A percentile compares a stretch with the other conserved stretches of the same genome.
These are phyloP conservation scores for Helotiales sp. DNA, from an alignment of 2,329 filamentous ascomycete genomes.

Conservation along the genomic window DNA sequence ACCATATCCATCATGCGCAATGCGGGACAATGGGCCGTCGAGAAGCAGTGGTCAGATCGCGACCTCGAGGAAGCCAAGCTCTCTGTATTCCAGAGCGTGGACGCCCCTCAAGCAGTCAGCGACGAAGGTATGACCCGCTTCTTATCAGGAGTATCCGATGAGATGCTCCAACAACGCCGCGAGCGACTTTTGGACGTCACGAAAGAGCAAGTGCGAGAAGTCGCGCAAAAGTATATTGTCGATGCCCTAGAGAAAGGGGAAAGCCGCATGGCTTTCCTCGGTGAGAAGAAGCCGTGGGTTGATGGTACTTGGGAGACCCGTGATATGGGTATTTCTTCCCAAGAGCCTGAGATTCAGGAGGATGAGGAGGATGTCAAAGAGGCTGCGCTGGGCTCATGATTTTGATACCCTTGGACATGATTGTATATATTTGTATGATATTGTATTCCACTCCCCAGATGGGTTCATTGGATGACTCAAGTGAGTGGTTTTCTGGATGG, in stretches of 20 bases:
- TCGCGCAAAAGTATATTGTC: slow-evolving; percentile 82
- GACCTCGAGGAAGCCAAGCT: slow-evolving; percentile 97
- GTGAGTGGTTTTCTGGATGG: slow-evolving; percentile 15
- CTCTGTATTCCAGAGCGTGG: slow-evolving; percentile 87
- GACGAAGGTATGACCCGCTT: slow-evolving; percentile 87
- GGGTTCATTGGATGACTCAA: slow-evolving; percentile 28
- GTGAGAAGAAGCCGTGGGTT: slow-evolving; percentile 81
- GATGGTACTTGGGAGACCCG: slow-evolving; percentile 74
- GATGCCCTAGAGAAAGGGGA: slow-evolving; percentile 63
- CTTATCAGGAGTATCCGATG: slow-evolving; percentile 80
- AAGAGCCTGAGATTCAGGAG: slow-evolving; percentile 38
- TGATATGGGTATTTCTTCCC: slow-evolving; percentile 72
- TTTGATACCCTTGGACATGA: slow-evolving; percentile 21
- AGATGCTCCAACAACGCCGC: slow-evolving; percentile 85
- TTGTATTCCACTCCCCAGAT: slow-evolving; percentile 38
- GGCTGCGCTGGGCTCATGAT: slow-evolving; percentile 36
- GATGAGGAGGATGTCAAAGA: slow-evolving; percentile 40
- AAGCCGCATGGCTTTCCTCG: slow-evolving; percentile 75
- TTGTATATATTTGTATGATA: slow-evolving; percentile 34
- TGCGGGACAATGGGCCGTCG: slow-evolving; percentile 81
- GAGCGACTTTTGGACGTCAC: slow-evolving; percentile 87
- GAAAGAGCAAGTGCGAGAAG: slow-evolving; percentile 77
- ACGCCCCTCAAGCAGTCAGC: slow-evolving; percentile 86
- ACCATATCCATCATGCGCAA: slow-evolving; percentile 83
- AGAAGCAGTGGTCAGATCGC: slow-evolving; percentile 79